These are phyloP conservation scores for Oryza punctata DNA, from an alignment of 176 grass and related monocot genomes.

Conservation along the genomic window DNA sequence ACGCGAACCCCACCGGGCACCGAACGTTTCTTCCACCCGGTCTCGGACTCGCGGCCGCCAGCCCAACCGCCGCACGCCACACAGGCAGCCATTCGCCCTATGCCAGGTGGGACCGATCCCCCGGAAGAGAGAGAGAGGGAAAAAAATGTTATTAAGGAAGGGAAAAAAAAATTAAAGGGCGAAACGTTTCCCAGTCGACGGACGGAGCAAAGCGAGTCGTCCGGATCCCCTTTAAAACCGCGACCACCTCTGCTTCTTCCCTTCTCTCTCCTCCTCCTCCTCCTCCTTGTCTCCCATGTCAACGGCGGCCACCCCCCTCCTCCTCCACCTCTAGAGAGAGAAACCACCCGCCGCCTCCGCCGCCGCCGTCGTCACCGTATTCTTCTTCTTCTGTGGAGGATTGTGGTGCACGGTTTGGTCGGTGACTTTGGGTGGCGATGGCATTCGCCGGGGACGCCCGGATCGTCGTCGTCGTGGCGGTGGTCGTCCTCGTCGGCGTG, in stretches of 20 bases:
- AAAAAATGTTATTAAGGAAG: too few species aligned
- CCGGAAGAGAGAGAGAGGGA: neutral
- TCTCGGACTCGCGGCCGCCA: too few species aligned
- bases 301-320: conserved; percentile 32
- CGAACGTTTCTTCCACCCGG: neutral
- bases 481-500: neutral
- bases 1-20: neutral
- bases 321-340: neutral
- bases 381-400: conserved; percentile 38
- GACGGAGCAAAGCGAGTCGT: neutral
- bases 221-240: conserved; percentile 46
- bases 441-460: conserved; percentile 32
- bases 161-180: too few species aligned
- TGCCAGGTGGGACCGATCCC: too few species aligned
- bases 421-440: conserved; percentile 26
- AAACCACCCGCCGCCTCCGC: neutral
- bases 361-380: too few species aligned
- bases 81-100: too few species aligned
- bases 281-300: conserved; percentile 4
- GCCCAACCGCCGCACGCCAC: too few species aligned
- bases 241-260: neutral
- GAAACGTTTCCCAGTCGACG: neutral
- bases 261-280: too few species aligned
- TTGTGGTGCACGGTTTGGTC: neutral
- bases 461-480: neutral